phyloP scores from a whole-genome alignment of 768 basidiomycete species.

The Sporobolomyces pararoseus region DNA sequence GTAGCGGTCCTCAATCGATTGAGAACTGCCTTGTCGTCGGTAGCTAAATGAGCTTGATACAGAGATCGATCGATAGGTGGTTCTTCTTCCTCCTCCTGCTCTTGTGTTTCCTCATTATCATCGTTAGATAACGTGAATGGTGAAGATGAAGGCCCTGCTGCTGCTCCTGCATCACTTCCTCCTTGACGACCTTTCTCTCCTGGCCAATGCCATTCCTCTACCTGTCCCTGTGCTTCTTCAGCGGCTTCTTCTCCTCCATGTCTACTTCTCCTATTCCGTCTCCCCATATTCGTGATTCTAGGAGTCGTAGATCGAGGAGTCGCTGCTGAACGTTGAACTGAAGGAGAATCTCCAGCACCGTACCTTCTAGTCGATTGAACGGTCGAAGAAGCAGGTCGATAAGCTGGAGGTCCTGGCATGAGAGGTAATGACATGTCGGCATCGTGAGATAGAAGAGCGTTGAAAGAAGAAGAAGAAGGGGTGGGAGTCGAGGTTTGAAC shows the following conservation, averaged over 20 bases:
- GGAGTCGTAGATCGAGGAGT: background rate
- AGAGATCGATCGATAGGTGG: slow-evolving; percentile 25
- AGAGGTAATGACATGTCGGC: slow-evolving; percentile 12
- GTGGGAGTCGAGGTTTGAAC: too few relatives aligned
- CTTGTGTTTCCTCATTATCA: background rate
- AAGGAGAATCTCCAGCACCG: slow-evolving; percentile 10
- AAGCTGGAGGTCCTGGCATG: slow-evolving; percentile 36
- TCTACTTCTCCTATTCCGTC: background rate
- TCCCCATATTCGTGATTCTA: background rate
- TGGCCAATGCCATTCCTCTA: slow-evolving; percentile 36
- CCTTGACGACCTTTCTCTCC: slow-evolving; percentile 28
- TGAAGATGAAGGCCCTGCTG: background rate
- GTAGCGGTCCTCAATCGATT: slow-evolving; percentile 11
- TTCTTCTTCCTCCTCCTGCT: background rate
- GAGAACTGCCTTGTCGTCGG: slow-evolving; percentile 38
- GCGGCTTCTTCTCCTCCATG: background rate
- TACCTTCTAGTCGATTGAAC: slow-evolving; percentile 25
- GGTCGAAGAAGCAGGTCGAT: slow-evolving; percentile 20
- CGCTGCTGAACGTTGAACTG: too few relatives aligned
- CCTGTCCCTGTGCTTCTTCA: background rate
- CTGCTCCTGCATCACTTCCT: background rate
- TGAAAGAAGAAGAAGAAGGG: slow-evolving; percentile 8
- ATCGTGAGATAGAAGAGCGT: slow-evolving; percentile 13
- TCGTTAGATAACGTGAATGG: background rate
- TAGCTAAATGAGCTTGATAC: slow-evolving; percentile 33